Base-by-base conservation (phyloP, 768 basidiomycete species). In the Tricholoma terreum region DNA sequence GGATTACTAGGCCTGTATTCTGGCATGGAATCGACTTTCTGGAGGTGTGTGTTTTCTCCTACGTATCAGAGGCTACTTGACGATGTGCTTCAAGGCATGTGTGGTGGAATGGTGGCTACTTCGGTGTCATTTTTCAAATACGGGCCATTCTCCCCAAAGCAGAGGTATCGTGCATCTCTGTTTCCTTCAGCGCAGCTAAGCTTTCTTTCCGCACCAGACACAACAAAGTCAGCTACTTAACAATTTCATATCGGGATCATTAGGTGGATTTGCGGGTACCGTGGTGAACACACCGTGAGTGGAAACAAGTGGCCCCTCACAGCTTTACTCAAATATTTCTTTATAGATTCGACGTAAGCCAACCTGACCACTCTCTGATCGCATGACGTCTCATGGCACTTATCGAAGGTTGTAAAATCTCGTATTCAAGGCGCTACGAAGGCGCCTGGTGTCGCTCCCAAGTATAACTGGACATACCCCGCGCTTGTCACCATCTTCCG, bases 11-110 rank as follows among this genome's bases (percentile, higher is more conserved):
- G 93, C 17, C 73, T 98, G 22, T 98, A 98, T 67, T 85, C 85
- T 21, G 95, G 97, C 34, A 95, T 98, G 90, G 97, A 98, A 69
- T 84, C 93, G 11, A 98, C 96, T 2, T 96, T 98, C 76, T 98
- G 96, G 96, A 84, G 95, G 92, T 91, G 55, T 34, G 75, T 38
- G 19, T 46, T n/a, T 19, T 52, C 43, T n/a, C 46, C n/a, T 9
- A 30, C 6, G 10, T 12, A 19, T 17, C 14, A 27, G 49, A 15
- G 1, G 31, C 27, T 17, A 43, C n/a, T 55, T 30, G 2, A 64
- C 38, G 27, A 57, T 52, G 54, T 35, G 34, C 31, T 51, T 52
- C 51, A 42, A 91, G 89, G 65, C 92, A 94, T 64, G 64, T 92
- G 30, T 88, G 85, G 81, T 95, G 90, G 92, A 92, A 98, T 66